phyloP scores from a whole-genome alignment of 2,329 filamentous ascomycete genomes.

The Juglanconis oblonga region DNA sequence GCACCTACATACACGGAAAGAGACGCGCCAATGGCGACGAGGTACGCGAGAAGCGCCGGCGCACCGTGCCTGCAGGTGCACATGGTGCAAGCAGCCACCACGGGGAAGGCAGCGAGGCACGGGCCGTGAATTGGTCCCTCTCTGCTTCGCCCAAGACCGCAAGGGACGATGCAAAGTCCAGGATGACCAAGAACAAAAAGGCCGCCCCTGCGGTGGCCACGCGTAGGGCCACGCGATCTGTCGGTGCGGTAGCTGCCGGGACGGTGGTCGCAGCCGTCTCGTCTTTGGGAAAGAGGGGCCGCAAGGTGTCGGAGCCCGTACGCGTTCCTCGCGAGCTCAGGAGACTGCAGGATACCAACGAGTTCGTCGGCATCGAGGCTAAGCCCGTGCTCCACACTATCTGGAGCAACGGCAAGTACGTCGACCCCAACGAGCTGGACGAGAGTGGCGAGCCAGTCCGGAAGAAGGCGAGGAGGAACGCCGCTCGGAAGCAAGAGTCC shows the following conservation, averaged over 20 bases:
- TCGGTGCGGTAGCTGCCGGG: slow-evolving; percentile 36
- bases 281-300: slow-evolving; percentile 58
- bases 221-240: slow-evolving; percentile 44
- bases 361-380: slow-evolving; percentile 58
- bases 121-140: slow-evolving; percentile 38
- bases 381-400: slow-evolving; percentile 56
- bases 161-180: slow-evolving; percentile 32
- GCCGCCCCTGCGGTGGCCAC: slow-evolving; percentile 24
- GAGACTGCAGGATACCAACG: slow-evolving; percentile 60
- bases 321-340: slow-evolving; percentile 56
- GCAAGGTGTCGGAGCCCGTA: slow-evolving; percentile 50
- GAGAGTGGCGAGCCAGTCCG: slow-evolving; percentile 34
- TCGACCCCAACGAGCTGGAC: slow-evolving; percentile 40
- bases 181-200: slow-evolving; percentile 19
- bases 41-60: slow-evolving; percentile 42
- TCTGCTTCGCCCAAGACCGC: slow-evolving; percentile 34
- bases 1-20: slow-evolving; percentile 59
- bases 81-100: slow-evolving; percentile 25
- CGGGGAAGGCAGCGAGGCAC: slow-evolving; percentile 24
- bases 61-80: slow-evolving; percentile 42
- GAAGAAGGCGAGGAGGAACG: slow-evolving; percentile 31
- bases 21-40: slow-evolving; percentile 50
- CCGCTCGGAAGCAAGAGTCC: slow-evolving; percentile 19
- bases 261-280: slow-evolving; percentile 46
- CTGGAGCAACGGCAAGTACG: slow-evolving; percentile 64